Evolutionary conservation across 768 basidiomycete species (phyloP).

Genomic region (Erythrobasidium yunnanense): DNA sequence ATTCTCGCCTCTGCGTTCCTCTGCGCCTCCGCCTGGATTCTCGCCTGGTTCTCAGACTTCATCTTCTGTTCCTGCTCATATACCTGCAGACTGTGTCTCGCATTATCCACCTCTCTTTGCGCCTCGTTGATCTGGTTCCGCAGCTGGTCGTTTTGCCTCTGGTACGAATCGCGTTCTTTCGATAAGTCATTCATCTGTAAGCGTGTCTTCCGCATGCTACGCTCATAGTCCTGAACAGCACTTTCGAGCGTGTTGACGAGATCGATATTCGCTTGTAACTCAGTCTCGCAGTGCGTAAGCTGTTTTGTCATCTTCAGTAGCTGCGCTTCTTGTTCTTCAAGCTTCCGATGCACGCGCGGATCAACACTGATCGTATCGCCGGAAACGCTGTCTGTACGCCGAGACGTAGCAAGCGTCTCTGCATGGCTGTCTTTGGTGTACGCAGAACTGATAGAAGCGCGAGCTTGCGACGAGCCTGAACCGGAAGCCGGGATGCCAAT

Average conservation of each 20-base stretch:
- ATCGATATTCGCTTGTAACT: constrained; percentile 84
- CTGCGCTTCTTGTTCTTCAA: constrained; percentile 35
- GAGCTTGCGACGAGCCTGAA: constrained; percentile 12
- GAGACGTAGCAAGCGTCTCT: neutral
- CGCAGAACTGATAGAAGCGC: constrained; percentile 8
- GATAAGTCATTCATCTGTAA: constrained; percentile 85
- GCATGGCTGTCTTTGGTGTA: constrained; percentile 10
- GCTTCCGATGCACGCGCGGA: constrained; percentile 24
- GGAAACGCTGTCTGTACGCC: constrained; percentile 10
- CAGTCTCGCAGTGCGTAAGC: constrained; percentile 79
- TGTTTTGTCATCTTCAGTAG: constrained; percentile 63
- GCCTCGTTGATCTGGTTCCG: constrained; percentile 64
- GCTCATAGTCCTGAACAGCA: constrained; percentile 80
- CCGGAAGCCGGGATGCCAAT: neutral
- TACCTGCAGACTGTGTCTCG: neutral
- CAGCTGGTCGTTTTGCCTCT: constrained; percentile 54
- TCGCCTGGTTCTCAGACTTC: constrained; percentile 1
- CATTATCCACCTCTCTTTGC: constrained; percentile 62
- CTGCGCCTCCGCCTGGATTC: constrained; percentile 1
- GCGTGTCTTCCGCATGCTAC: constrained; percentile 86
- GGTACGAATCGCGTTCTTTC: constrained; percentile 69
- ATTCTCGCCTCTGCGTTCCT: neutral
- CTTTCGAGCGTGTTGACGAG: constrained; percentile 71
- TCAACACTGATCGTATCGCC: constrained; percentile 30
- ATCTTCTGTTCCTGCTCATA: constrained; percentile 4